Conservation (phyloP, 2,329 filamentous ascomycete genomes). For the Neodidymelliopsis sp. region DNA sequence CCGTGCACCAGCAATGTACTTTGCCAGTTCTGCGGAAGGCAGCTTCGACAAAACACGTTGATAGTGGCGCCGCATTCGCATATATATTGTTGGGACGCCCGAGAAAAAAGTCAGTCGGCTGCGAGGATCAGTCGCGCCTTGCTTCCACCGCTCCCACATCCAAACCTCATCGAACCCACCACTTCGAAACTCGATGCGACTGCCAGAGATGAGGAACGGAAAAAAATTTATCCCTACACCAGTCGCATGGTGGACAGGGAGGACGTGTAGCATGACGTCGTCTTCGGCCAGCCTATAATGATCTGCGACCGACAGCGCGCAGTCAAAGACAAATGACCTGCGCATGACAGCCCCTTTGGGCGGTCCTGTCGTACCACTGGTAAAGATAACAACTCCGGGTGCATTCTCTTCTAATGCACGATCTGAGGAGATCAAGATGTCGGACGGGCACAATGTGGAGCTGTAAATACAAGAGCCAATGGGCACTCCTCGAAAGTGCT, state of each 20-base stretch:
- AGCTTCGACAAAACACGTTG: constrained; percentile 45
- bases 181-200: constrained; percentile 46
- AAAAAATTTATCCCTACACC: constrained; percentile 49
- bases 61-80: constrained; percentile 47
- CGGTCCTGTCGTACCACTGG: constrained; percentile 56
- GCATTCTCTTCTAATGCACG: constrained; percentile 51
- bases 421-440: constrained; percentile 54
- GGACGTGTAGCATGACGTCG: constrained; percentile 45
- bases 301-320: constrained; percentile 43
- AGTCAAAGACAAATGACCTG: constrained; percentile 50
- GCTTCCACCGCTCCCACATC: constrained; percentile 47
- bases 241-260: constrained; percentile 48
- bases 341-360: constrained; percentile 58
- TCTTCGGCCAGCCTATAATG: constrained; percentile 42
- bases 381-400: constrained; percentile 56
- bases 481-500: constrained; percentile 47
- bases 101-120: constrained; percentile 45
- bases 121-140: constrained; percentile 32
- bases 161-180: constrained; percentile 46
- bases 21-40: constrained; percentile 36
- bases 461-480: constrained; percentile 47
- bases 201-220: constrained; percentile 43
- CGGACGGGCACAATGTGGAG: constrained; percentile 34
- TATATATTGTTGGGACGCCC: constrained; percentile 48
- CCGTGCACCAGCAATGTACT: constrained; percentile 55